Percentiles rank a stretch among this genome's conserved stretches.
phyloP scores from a whole-genome alignment of 805 yeast species.

The Hemisphaericaspora nanyangensis region DNA sequence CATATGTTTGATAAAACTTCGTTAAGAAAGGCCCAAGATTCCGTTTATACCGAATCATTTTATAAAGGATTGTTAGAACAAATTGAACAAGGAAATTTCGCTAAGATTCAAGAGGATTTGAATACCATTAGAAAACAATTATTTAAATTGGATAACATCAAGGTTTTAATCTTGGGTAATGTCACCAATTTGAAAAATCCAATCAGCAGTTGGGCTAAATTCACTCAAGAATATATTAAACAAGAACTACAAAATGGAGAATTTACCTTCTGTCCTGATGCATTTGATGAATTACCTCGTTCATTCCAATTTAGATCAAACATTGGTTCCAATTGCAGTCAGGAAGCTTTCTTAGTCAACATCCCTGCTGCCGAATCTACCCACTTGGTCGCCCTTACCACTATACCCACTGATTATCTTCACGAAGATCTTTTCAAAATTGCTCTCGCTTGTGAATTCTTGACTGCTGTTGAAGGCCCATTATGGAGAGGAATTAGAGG shows the following conservation, averaged over 20 bases:
- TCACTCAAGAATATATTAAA: constrained; percentile 19
- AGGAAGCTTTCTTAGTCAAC: constrained; percentile 58
- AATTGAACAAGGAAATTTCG: constrained; percentile 53
- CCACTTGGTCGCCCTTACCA: constrained; percentile 56
- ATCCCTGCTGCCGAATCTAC: constrained; percentile 86
- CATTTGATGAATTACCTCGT: constrained; percentile 42
- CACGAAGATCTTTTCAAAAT: constrained; percentile 63
- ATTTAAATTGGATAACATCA: constrained; percentile 56
- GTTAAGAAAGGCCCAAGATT: constrained; percentile 61
- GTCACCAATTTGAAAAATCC: constrained; percentile 49
- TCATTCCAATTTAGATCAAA: constrained; percentile 51
- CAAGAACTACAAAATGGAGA: constrained; percentile 12
- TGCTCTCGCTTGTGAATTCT: constrained; percentile 66
- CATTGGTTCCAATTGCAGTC: constrained; percentile 49
- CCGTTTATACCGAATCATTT: constrained; percentile 57
- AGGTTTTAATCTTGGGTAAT: constrained; percentile 72
- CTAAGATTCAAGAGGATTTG: constrained; percentile 44
- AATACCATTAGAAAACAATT: constrained; percentile 49
- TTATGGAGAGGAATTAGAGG: constrained; percentile 97
- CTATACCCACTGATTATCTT: constrained; percentile 48
- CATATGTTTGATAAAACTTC: constrained; percentile 56
- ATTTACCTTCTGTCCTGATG: constrained; percentile 6
- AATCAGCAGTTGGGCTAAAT: constrained; percentile 53
- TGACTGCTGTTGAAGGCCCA: constrained; percentile 92
- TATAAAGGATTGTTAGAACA: constrained; percentile 41